Conservation (phyloP, 2,329 filamentous ascomycete species). For the Chrysosporium queenslandicum region DNA sequence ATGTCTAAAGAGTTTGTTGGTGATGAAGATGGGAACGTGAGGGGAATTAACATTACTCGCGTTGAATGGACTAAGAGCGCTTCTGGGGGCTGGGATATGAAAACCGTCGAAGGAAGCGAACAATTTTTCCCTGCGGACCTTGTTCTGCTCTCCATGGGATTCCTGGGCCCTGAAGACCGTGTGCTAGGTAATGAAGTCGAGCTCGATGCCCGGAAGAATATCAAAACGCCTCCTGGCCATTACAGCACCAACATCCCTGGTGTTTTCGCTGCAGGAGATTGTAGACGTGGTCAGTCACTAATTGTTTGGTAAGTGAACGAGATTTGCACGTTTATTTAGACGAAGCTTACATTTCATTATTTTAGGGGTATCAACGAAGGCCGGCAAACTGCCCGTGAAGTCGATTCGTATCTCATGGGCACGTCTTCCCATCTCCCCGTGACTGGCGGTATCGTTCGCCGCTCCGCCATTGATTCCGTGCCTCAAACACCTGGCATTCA, state of each 20-base stretch:
- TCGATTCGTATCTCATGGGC: conserved; percentile 76
- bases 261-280: conserved; percentile 90
- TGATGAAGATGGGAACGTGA: conserved; percentile 75
- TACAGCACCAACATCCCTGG: conserved; percentile 82
- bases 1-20: conserved; percentile 97
- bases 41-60: conserved; percentile 89
- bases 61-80: conserved; percentile 92
- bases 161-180: conserved; percentile 84
- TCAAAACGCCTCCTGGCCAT: conserved; percentile 82
- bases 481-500: conserved; percentile 22
- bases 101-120: conserved; percentile 85
- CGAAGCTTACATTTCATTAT: neutral
- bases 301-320: conserved; percentile 71
- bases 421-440: conserved; percentile 68
- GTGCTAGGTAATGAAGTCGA: conserved; percentile 81
- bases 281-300: conserved; percentile 83
- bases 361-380: conserved; percentile 93
- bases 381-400: conserved; percentile 81
- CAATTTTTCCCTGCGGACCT: conserved; percentile 95
- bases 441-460: conserved; percentile 86
- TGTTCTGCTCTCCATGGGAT: conserved; percentile 92
- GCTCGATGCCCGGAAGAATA: conserved; percentile 85
- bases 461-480: conserved; percentile 47
- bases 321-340: neutral
- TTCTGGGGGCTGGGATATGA: conserved; percentile 94